phyloP scores from a whole-genome alignment of 2,329 filamentous ascomycete species.

The Xylaria sp. region DNA sequence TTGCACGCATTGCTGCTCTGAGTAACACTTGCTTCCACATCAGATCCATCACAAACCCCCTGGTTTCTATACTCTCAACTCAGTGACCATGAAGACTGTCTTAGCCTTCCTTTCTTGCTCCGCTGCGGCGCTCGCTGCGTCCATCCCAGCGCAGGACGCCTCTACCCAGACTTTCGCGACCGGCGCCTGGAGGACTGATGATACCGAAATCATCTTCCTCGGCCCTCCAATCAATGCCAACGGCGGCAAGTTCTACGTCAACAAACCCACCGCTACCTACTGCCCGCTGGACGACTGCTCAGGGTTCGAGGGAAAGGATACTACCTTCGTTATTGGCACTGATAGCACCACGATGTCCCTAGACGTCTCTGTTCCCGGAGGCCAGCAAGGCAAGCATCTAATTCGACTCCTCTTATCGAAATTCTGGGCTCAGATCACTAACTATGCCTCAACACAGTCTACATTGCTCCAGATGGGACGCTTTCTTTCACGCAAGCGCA shows the following conservation, averaged over 20 bases:
- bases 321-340: slow-evolving; percentile 37
- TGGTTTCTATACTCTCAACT: not conserved
- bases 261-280: slow-evolving; percentile 39
- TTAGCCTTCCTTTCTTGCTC: slow-evolving; percentile 25
- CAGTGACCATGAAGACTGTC: slow-evolving; percentile 30
- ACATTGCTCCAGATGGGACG: slow-evolving; percentile 40
- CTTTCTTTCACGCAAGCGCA: slow-evolving; percentile 43
- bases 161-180: slow-evolving; percentile 34
- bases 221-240: slow-evolving; percentile 41
- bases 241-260: slow-evolving; percentile 44
- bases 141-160: slow-evolving; percentile 7
- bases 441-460: slow-evolving; percentile 32
- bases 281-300: slow-evolving; percentile 42
- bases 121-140: slow-evolving; percentile 17
- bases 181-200: slow-evolving; percentile 36
- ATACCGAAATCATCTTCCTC: slow-evolving; percentile 23
- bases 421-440: not conserved
- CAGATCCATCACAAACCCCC: not conserved
- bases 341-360: slow-evolving; percentile 33
- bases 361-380: slow-evolving; percentile 40
- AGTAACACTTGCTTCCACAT: not conserved
- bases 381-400: slow-evolving; percentile 40
- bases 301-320: slow-evolving; percentile 33
- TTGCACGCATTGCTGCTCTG: not conserved
- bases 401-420: not conserved